A percentile compares a stretch with the other conserved stretches of the same genome.
Conservation (phyloP, 441 rosid genomes). For the Manihot esculenta region DNA sequence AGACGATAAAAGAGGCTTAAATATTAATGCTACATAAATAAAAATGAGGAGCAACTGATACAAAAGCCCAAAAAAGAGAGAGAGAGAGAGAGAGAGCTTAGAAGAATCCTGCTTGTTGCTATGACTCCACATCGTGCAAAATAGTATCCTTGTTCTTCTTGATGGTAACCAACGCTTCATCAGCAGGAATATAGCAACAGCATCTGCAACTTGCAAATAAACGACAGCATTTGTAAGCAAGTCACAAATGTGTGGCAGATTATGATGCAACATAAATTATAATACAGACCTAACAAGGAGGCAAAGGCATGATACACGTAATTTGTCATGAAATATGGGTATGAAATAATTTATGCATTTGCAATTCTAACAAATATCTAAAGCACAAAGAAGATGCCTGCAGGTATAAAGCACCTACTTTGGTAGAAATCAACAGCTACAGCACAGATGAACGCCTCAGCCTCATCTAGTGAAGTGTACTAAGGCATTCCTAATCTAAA, state of each 20-base stretch:
- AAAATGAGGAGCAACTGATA: neutral
- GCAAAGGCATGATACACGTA: neutral
- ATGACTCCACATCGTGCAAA: neutral
- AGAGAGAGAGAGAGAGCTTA: no score
- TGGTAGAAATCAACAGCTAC: neutral
- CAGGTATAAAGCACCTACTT: neutral
- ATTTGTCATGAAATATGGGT: neutral
- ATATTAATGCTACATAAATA: neutral
- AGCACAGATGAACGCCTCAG: neutral
- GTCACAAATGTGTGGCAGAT: neutral
- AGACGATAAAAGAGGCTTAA: neutral
- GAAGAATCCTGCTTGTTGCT: conserved; percentile 1
- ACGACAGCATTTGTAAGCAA: neutral
- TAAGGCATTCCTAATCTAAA: neutral
- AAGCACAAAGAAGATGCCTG: neutral
- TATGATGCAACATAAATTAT: neutral
- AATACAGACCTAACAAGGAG: neutral
- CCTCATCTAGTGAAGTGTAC: neutral
- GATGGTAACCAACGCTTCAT: neutral
- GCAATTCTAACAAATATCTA: neutral
- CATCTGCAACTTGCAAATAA: conserved; percentile 3
- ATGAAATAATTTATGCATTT: neutral
- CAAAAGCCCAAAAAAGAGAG: no score
- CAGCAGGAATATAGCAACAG: neutral
- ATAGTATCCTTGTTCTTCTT: neutral